These are phyloP conservation scores for Alternaria novae-zelandiae DNA, from an alignment of 2,329 filamentous ascomycete genomes.

Conservation along the genomic window DNA sequence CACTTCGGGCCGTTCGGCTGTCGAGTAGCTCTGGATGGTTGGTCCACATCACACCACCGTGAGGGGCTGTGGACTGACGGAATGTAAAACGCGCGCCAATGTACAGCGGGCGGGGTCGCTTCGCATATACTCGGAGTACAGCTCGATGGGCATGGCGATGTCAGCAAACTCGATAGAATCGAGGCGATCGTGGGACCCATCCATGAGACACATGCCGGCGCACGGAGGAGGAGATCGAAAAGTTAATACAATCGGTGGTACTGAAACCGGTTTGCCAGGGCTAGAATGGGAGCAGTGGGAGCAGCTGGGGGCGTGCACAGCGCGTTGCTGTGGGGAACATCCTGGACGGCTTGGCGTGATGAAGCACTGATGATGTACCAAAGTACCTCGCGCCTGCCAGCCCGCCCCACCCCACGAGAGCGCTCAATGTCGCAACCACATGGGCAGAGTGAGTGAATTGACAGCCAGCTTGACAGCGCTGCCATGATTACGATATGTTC, in stretches of 20 bases:
- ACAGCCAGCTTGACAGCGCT: background rate
- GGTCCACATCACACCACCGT: conserved; percentile 3
- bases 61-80: background rate
- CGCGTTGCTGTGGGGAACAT: conserved; percentile 24
- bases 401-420: background rate
- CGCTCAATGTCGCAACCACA: background rate
- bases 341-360: conserved; percentile 10
- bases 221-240: conserved; percentile 6
- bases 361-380: conserved; percentile 12
- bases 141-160: conserved; percentile 3
- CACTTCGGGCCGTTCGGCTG: conserved; percentile 1
- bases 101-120: background rate
- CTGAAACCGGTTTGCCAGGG: conserved; percentile 25
- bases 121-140: background rate
- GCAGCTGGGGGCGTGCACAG: conserved; percentile 5
- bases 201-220: background rate
- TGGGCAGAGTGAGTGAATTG: background rate
- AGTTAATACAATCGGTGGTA: conserved; percentile 8
- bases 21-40: background rate
- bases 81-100: background rate
- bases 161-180: background rate
- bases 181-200: conserved; percentile 5
- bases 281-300: conserved; percentile 2
- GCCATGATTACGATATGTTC: background rate
- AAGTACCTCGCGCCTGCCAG: background rate